Base-by-base conservation (phyloP, 805 yeast genomes). In the Ogataea philodendri region DNA sequence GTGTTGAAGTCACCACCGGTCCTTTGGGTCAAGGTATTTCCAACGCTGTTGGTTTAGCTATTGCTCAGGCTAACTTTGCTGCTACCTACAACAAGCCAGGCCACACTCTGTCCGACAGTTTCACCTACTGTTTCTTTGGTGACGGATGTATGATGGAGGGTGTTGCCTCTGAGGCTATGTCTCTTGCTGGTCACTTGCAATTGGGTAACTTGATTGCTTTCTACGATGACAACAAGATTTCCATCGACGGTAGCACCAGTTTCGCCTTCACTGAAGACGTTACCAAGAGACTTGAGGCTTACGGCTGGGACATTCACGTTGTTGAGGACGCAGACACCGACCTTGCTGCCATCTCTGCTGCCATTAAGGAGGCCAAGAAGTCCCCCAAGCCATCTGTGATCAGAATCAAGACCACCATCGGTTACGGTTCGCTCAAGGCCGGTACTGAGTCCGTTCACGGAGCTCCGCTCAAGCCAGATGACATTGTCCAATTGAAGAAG, bases 121-220 rank as follows among this genome's bases (percentile, higher is more conserved):
- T 71, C 75, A 79, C 88, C 46, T 90, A 79, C 69, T 65, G 67
- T 52, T 79, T 90, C 71, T 68, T 89, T 44, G 98, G 98, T 70
- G 98, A 90, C 56, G 98, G 97, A 55, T 90, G 98, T 73, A 74
- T 90, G 73, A 83, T 82, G 88, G 98, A 90, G 74, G 98, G 98
- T 77, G 87, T 90, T 46, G 76, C 96, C 44, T 78, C 93, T 42
- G 98, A 90, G 74, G 93, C 96, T 39, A 76, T 77, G 52, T 90
- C 98, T 22, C 69, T 89, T 44, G 98, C 98, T 47, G 98, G 98
- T 58, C 98, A 90, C 69, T 74, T 90, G 66, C 75, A 87, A 73
- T 79, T 90, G 64, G 85, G 84, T 64, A 89, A 89, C 73, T 78
- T 90, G 71, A 87, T 90, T 66, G 88, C 90, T 44, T 78, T 90